Base-by-base conservation (phyloP, 129 eudicot genomes). In the Glebionis coronaria region DNA sequence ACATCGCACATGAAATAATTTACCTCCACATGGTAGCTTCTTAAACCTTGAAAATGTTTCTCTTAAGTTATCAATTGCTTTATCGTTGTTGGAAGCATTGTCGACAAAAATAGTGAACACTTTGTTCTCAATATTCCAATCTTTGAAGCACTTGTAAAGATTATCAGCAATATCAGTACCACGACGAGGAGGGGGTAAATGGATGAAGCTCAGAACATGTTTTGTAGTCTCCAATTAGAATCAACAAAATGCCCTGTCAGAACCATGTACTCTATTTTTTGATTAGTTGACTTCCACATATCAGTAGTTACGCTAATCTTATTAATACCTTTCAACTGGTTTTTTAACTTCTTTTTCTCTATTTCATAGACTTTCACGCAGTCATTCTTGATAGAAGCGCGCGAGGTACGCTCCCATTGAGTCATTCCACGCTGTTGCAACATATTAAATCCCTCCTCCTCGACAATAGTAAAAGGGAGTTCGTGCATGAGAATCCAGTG, bases 221-320 rank as follows among this genome's bases (percentile, higher is more conserved):
- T 44, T 28, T 9, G 56, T 19, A 51, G 23, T 44, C 38, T 64
- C 49, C 8, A 15, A 6, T 38, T 63, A 4, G 21, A 38, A 63
- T 16, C 4, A 12, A 21, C 12, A 8, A 63, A 45, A 42, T 63
- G 23, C 12, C 27, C 23, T 10, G 29, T 67, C 16, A 65, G 42
- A 28, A 38, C 62, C 78, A 44, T 44, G 13, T 29, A 49, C 20
- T 14, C 57, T 7, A 54, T 46, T 27, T 44, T 71, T 63, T 73
- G 20, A 59, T 61, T 61, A 40, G 66, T 61, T 14, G 66, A 61
- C 50, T 61, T 61, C 66, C 28, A 61, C 28, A 61, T 9, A 61
- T 61, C 66, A 1, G 28, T 35, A 25, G 67, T 61, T 19, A 59
- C 46, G 12, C 65, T 59, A 7, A 59, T 31, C 65, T 59, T 31